phyloP scores from a whole-genome alignment of 352 stramenopile genomes.

The Phytophthora kernoviae region DNA sequence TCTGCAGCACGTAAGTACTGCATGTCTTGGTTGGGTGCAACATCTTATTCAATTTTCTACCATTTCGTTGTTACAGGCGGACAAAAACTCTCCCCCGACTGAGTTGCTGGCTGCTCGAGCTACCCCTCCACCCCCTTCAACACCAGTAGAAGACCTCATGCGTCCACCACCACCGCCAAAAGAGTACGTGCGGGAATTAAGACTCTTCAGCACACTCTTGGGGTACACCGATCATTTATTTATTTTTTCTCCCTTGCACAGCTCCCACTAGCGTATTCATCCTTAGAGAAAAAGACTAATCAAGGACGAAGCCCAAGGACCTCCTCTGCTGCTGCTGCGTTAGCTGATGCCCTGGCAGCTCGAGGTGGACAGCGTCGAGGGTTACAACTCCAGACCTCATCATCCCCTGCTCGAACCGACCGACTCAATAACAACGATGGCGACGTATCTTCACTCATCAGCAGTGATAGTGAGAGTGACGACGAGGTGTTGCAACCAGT shows the following conservation, averaged over 20 bases:
- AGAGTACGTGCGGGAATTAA: slow-evolving; percentile 17
- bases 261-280: slow-evolving; percentile 17
- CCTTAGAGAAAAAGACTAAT: slow-evolving; percentile 28
- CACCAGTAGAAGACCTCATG: slow-evolving; percentile 43
- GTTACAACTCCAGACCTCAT: slow-evolving; percentile 11
- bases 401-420: slow-evolving; percentile 8
- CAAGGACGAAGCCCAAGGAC: slow-evolving; percentile 28
- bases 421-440: slow-evolving; percentile 41
- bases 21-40: neutral
- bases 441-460: slow-evolving; percentile 79
- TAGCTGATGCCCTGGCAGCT: slow-evolving; percentile 27
- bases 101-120: slow-evolving; percentile 11
- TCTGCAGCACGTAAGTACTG: slow-evolving; percentile 61
- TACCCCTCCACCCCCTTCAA: slow-evolving; percentile 7
- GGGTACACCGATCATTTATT: no score
- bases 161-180: slow-evolving; percentile 32
- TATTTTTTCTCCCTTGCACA: neutral
- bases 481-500: slow-evolving; percentile 65
- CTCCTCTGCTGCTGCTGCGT: slow-evolving; percentile 19
- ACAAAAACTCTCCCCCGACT: slow-evolving; percentile 17
- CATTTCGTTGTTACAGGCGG: slow-evolving; percentile 26
- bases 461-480: slow-evolving; percentile 78
- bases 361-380: slow-evolving; percentile 19
- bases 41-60: neutral
- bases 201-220: neutral